Evolutionary conservation across 495 filamentous ascomycete genomes (phyloP).

Genomic region (Penicillium chermesinum): DNA sequence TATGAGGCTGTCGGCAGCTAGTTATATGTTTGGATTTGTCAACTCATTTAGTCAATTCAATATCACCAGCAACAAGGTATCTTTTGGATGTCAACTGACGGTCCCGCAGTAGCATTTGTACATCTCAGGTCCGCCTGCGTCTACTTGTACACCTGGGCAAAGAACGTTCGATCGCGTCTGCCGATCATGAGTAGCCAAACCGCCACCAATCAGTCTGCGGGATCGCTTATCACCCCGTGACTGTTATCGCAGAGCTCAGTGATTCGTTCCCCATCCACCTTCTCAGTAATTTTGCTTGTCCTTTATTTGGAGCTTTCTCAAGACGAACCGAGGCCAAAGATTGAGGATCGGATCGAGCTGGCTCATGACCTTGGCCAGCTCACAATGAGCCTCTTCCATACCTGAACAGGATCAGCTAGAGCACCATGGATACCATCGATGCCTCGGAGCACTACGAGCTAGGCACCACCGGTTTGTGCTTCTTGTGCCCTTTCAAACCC

Average conservation of each 20-base stretch:
- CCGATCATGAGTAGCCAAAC: too few species aligned
- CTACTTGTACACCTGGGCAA: too few species aligned
- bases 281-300: neutral
- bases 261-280: constrained; percentile 4
- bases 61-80: too few species aligned
- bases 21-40: too few species aligned
- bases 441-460: constrained; percentile 80
- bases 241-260: constrained; percentile 17
- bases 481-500: neutral
- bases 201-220: too few species aligned
- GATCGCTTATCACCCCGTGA: constrained; percentile 16
- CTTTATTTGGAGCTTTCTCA: neutral
- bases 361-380: constrained; percentile 1
- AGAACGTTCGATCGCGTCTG: too few species aligned
- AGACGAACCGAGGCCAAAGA: neutral
- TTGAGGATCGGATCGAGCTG: constrained; percentile 1
- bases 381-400: constrained; percentile 12
- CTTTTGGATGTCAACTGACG: too few species aligned
- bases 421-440: constrained; percentile 80
- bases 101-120: too few species aligned
- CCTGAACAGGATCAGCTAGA: constrained; percentile 5
- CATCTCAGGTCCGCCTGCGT: too few species aligned
- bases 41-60: too few species aligned
- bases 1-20: too few species aligned
- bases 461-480: constrained; percentile 17